phyloP scores from a whole-genome alignment of 768 basidiomycete genomes.

The Macrolepiota dolichaula region DNA sequence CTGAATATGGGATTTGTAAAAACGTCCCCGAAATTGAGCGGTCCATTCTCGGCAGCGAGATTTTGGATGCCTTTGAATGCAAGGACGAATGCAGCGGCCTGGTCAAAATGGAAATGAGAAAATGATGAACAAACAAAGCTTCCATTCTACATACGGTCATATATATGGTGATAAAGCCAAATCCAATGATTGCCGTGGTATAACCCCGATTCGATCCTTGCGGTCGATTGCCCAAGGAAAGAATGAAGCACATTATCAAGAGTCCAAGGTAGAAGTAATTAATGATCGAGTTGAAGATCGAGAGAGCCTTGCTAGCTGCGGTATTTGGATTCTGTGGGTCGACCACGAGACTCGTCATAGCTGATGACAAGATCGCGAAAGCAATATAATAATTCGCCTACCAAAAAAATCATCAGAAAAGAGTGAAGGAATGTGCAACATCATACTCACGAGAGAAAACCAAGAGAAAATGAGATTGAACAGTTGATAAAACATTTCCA shows the following conservation, averaged over 20 bases:
- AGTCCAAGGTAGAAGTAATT: constrained; percentile 88
- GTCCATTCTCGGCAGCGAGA: constrained; percentile 44
- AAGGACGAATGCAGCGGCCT: constrained; percentile 78
- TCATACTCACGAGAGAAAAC: constrained; percentile 68
- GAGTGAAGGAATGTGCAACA: not conserved
- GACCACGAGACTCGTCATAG: constrained; percentile 67
- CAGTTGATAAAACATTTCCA: constrained; percentile 88
- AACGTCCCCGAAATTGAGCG: constrained; percentile 53
- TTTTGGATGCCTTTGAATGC: constrained; percentile 77
- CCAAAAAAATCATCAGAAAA: not conserved
- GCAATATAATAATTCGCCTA: constrained; percentile 92
- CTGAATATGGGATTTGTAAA: constrained; percentile 81
- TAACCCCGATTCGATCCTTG: constrained; percentile 89
- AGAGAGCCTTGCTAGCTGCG: constrained; percentile 37
- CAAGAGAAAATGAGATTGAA: constrained; percentile 93
- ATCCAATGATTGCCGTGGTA: constrained; percentile 81
- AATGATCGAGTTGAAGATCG: constrained; percentile 72
- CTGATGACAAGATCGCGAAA: constrained; percentile 71
- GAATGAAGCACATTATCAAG: constrained; percentile 82
- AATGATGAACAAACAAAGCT: not conserved
- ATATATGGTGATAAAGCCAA: constrained; percentile 89
- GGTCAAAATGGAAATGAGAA: constrained; percentile 2
- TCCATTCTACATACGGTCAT: constrained; percentile 68
- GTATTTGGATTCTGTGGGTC: constrained; percentile 31
- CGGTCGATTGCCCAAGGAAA: constrained; percentile 87